Base-by-base conservation (phyloP, 2,329 filamentous ascomycete species). In the Nigrospora sphaerica region DNA sequence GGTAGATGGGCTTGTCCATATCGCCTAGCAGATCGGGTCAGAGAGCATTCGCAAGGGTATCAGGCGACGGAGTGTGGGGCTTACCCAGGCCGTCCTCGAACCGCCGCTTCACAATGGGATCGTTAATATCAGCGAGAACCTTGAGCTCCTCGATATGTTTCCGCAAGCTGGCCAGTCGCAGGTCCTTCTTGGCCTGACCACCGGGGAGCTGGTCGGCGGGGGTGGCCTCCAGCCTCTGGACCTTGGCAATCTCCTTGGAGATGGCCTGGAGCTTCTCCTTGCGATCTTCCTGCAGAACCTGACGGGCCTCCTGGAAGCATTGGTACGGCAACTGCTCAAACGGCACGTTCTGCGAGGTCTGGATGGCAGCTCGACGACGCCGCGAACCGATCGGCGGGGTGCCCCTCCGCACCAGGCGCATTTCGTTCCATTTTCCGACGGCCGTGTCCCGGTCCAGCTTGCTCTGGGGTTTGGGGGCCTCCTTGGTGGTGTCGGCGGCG, bases 271-370 rank as follows among this genome's bases (percentile, higher is more conserved):
- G 58, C 72, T 95, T 97, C 68, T 92, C 80, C 54, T 83, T 73
- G 36, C 92, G 81, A 64, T 98, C 93, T 46, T 80, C 80, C 45
- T 82, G 76, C 46, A 98, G 73, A 42, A 97, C 69, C 63, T 89
- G 88, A 52, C 91, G 81, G 36, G 93, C 93, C 71, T 96, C 91
- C 69, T 98, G 93, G 72, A 97, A 98, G 68, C 88, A 93, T 75
- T 97, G 92, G 71, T 95, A 98, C 16, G 93, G 93, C 55, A 98
- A 73, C 63, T 92, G 86, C 72, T 95, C 89, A 62, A 98, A 96
- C 23, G 91, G 89, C 42, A 95, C 71, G 58, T 85, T 78, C 51
- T 76, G 69, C 34, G 71, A 78, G 57, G 71, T 79, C 59, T 76
- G 81, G 50, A 91, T 66, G 28, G 86, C 86, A 28, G 82, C 80